Evolutionary conservation across 371 early-diverging fungal genomes (phyloP), one percentile per base, ranked within the genome.

Genomic region (Syncephalastrum racemosum): DNA sequence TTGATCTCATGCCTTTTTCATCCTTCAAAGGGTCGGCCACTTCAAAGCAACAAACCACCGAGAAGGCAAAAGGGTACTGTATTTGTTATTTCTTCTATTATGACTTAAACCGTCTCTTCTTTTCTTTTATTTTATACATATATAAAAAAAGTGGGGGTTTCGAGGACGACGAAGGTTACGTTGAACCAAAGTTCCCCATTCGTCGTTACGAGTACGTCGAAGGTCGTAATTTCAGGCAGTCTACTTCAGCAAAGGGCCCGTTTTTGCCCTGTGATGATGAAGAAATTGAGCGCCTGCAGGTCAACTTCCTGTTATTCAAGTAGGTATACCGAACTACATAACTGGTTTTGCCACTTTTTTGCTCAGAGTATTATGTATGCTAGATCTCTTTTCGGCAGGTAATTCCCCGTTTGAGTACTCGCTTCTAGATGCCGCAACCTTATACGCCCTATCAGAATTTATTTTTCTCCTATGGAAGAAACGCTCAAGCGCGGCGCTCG

Each of bases 261-360:
- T 64, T 77, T 18, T 49, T 77, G 50, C 77, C 77, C 18, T 71
- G 69, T 45, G 77, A 77, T 60, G 77, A 77, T 42, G 77, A 77
- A 46, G 77, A 77, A 57, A 60, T 65, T 36, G 77, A 77, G 47
- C 58, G 77, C 12, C 48, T 71, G 16, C 68, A 77, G 52, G 55
- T 77, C 7, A 69, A 67, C 25, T 63, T 71, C 44, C 46, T 71
- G 14, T 22, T 69, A 24, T 63, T 65, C 56, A 70, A 63, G 72
- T 71, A 24, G 14, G 50, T 39, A 43, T 42, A 36, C 22, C 2
- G 0, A 46, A 4, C 14, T 14, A 5, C 19, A 18, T 23, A 31
- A 18, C 43, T 15, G 10, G 19, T 31, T 14, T 41, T 50, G 15
- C 23, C 24, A 19, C 45, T 50, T 46, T 42, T 10, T 20, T 25